Percentiles rank a stretch among this genome's conserved stretches.
Conservation (phyloP, 441 rosid genomes). For the Raphanus hybrid region DNA sequence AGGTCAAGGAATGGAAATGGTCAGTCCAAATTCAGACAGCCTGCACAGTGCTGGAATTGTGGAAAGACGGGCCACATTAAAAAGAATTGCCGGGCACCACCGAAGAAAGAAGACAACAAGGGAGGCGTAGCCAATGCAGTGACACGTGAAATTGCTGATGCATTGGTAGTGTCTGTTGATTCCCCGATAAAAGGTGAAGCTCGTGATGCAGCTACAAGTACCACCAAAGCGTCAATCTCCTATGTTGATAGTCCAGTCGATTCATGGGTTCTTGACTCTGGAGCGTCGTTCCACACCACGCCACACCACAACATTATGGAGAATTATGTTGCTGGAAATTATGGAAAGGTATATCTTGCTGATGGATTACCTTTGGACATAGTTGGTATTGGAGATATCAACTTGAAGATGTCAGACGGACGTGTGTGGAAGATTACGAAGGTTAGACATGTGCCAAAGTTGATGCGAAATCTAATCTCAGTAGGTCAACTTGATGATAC, state of each 20-base stretch:
- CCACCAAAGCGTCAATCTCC: not conserved
- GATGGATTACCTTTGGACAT: conserved; percentile 2
- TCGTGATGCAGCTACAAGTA: not conserved
- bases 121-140: not conserved
- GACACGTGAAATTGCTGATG: not conserved
- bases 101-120: not conserved
- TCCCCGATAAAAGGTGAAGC: not conserved
- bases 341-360: not conserved
- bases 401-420: not conserved
- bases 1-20: not conserved
- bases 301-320: not conserved
- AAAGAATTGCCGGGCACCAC: not conserved
- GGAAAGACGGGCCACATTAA: not conserved
- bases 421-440: not conserved
- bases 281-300: too few relatives aligned
- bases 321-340: not conserved
- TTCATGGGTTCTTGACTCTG: not conserved
- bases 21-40: not conserved
- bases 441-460: not conserved
- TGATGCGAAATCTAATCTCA: conserved; percentile 8
- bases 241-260: not conserved
- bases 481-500: not conserved
- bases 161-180: not conserved
- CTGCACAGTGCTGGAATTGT: not conserved
- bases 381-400: conserved; percentile 11